Base-by-base conservation (phyloP, 2,329 filamentous ascomycete species). In the Scedosporium minutisporum region DNA sequence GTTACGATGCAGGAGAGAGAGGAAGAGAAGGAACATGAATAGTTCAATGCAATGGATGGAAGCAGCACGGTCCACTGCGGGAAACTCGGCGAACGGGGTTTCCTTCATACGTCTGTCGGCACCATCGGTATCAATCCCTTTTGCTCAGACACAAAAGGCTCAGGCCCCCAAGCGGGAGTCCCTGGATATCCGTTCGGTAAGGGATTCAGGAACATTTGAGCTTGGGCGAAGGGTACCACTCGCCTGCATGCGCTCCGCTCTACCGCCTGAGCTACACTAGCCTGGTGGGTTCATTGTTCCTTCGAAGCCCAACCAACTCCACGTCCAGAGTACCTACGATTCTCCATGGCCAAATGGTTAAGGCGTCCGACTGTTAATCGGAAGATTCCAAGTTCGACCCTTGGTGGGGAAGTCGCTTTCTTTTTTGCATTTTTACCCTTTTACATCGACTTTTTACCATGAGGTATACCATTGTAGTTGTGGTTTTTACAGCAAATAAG, bases 341-440 rank as follows among this genome's bases (percentile, higher is more conserved):
- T 60, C 58, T 60, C 58, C 58, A 60, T 60, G 58, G 58, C 58
- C 58, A 60, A 60, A 60, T 60, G 58, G 58, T 60, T 60, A 60
- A 60, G 58, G 58, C 58, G 58, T 60, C 58, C 58, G 58, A 60
- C 58, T 60, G 58, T 60, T 60, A 60, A 60, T 60, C 58, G 58
- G 58, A 60, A 60, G 58, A 60, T 60, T 60, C 58, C 58, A 60
- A 60, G 58, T 60, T 60, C 58, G 58, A 60, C 58, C 58, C 58
- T 60, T 60, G 58, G 58, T 60, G 58, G 60, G 44, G 46, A 62
- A 62, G 60, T 62, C 25, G n/a, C 4, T 55, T 53, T 57, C 25
- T 62, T 62, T 55, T 14, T 23, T 38, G 21, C 57, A 42, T 14
- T 60, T 59, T 48, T 60, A 14, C 23, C 21, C 25, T 38, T 18